Percentiles rank a stretch among this genome's conserved stretches.
These are phyloP conservation scores for Saitozyma podzolica DNA, from an alignment of 768 basidiomycete species.

Conservation along the genomic window DNA sequence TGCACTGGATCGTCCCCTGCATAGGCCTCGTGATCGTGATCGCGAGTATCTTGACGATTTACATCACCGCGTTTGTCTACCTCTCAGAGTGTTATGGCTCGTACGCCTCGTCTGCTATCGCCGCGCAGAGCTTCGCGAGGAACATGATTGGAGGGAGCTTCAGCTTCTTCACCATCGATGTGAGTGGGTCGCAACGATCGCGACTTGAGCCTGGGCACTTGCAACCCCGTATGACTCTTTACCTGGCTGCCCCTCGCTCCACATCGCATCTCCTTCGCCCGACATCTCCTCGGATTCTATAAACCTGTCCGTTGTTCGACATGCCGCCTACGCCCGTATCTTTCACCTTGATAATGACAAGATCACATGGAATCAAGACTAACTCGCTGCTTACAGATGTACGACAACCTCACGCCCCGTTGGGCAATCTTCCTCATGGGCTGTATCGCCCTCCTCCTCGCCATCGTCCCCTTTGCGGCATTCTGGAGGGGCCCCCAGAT, in stretches of 20 bases:
- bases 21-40: slow-evolving; percentile 62
- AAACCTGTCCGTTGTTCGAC: no score
- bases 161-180: slow-evolving; percentile 63
- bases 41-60: slow-evolving; percentile 18
- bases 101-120: slow-evolving; percentile 69
- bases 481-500: slow-evolving; percentile 50
- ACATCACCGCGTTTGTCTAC: slow-evolving; percentile 56
- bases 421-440: slow-evolving; percentile 57
- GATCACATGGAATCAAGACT: neutral
- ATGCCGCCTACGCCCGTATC: no score
- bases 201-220: no score
- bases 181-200: slow-evolving; percentile 4
- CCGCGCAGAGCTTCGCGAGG: slow-evolving; percentile 67
- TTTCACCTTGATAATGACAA: neutral
- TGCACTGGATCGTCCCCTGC: slow-evolving; percentile 65
- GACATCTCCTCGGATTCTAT: no score
- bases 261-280: neutral
- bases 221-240: no score
- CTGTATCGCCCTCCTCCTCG: slow-evolving; percentile 59
- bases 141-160: slow-evolving; percentile 55
- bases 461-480: slow-evolving; percentile 58
- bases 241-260: no score
- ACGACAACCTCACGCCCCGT: slow-evolving; percentile 59
- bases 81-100: slow-evolving; percentile 64
- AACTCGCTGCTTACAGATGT: slow-evolving; percentile 55